Conservation (phyloP, 176 grass and related monocot species). For the Pontederia paniculata region DNA sequence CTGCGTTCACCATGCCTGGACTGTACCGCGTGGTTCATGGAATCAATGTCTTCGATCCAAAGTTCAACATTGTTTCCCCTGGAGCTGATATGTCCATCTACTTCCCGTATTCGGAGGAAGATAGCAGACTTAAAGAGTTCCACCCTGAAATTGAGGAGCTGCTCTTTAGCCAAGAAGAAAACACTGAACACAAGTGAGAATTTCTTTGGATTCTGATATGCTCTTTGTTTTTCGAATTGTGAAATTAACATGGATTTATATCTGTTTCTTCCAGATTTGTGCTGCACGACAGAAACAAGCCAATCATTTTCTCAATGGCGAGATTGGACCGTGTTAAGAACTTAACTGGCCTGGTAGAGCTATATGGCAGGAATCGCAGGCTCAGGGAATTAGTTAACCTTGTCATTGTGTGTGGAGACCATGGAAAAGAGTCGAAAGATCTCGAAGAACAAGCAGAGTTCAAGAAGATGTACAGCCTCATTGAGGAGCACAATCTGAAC, state of each 20-base stretch:
- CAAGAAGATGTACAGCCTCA: constrained; percentile 86
- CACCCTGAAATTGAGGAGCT: constrained; percentile 93
- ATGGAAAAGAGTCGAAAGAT: constrained; percentile 94
- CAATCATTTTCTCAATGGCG: constrained; percentile 98
- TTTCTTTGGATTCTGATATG: not conserved
- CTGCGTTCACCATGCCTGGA: constrained; percentile 83
- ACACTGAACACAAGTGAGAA: constrained; percentile 32
- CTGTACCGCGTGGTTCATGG: constrained; percentile 94
- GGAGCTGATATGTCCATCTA: constrained; percentile 94
- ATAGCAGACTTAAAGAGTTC: constrained; percentile 72
- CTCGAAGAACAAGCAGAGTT: constrained; percentile 82
- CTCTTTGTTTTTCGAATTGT: not conserved
- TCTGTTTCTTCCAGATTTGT: constrained; percentile 39
- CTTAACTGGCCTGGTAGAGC: constrained; percentile 92
- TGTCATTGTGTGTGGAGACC: constrained; percentile 85
- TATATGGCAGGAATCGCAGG: constrained; percentile 66
- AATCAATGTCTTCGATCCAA: constrained; percentile 92
- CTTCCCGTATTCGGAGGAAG: constrained; percentile 64
- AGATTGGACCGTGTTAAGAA: constrained; percentile 94
- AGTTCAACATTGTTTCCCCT: constrained; percentile 98
- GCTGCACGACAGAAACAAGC: constrained; percentile 77
- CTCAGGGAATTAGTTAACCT: constrained; percentile 86
- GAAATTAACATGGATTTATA: constrained; percentile 1
- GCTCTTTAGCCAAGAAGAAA: constrained; percentile 66
- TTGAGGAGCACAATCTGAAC: constrained; percentile 78